phyloP scores from a whole-genome alignment of 306 rosid genomes.

The Hylodesmum podocarpum region DNA sequence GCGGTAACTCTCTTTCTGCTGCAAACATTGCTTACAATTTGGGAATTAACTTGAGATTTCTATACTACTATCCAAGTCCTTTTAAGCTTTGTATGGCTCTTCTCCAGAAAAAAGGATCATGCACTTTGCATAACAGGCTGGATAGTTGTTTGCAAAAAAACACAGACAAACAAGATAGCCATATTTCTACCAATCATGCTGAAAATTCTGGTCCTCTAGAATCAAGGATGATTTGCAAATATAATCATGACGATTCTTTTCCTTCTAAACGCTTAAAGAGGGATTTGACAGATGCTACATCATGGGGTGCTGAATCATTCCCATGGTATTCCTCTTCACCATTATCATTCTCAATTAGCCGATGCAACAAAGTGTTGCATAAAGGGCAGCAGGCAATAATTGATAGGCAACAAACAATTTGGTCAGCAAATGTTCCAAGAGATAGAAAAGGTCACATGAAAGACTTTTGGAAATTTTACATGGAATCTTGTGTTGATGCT shows the following conservation, averaged over 20 bases:
- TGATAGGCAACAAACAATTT: slow-evolving; percentile 33
- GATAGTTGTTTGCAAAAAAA: slow-evolving; percentile 42
- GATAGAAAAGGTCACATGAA: slow-evolving; percentile 47
- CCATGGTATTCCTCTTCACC: slow-evolving; percentile 50
- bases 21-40: slow-evolving; percentile 78
- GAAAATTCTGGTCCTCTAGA: slow-evolving; percentile 36
- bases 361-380: slow-evolving; percentile 72
- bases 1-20: slow-evolving; percentile 87
- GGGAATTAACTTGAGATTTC: slow-evolving; percentile 77
- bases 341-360: slow-evolving; percentile 65
- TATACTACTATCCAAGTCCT: slow-evolving; percentile 66
- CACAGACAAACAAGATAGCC: slow-evolving; percentile 26
- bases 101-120: slow-evolving; percentile 51
- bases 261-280: slow-evolving; percentile 57
- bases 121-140: slow-evolving; percentile 36
- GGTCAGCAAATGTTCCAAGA: slow-evolving; percentile 45
- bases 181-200: slow-evolving; percentile 26
- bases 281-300: slow-evolving; percentile 26
- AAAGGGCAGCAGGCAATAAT: slow-evolving; percentile 33
- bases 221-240: slow-evolving; percentile 35
- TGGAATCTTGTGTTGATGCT: slow-evolving; percentile 95
- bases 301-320: slow-evolving; percentile 35
- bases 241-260: slow-evolving; percentile 26
- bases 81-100: slow-evolving; percentile 67
- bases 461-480: slow-evolving; percentile 70